A percentile compares a stretch with the other conserved stretches of the same genome.
Evolutionary conservation across 177 flowering plant genomes (phyloP).

Genomic region (Tripterygium wilfordii): DNA sequence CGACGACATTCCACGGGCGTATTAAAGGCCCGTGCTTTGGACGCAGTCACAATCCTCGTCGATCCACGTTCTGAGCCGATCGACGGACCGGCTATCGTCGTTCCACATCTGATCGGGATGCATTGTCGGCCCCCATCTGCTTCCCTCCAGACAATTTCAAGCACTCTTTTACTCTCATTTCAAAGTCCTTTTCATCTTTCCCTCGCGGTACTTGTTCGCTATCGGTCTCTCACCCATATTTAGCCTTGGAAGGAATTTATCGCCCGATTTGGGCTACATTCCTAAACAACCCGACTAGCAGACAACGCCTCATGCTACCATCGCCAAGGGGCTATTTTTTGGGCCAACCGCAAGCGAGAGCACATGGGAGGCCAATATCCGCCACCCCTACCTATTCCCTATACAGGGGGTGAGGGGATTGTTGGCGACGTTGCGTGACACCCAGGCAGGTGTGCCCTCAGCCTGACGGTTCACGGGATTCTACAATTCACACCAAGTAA

Average conservation of each 20-base stretch:
- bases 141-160: constrained; percentile 72
- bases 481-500: constrained; percentile 43
- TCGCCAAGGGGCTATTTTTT: no score
- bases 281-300: no score
- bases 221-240: constrained; percentile 53
- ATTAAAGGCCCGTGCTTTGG: background rate
- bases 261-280: no score
- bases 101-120: background rate
- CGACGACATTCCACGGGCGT: background rate
- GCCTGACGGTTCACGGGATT: constrained; percentile 47
- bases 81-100: background rate
- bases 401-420: no score
- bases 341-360: no score
- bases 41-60: background rate
- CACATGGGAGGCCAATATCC: no score
- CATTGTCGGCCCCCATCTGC: constrained; percentile 51
- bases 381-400: no score
- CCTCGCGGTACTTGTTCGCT: constrained; percentile 65
- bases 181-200: constrained; percentile 77
- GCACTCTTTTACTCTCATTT: constrained; percentile 72
- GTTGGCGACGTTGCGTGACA: no score
- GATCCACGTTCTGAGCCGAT: background rate
- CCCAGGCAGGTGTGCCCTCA: no score
- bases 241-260: constrained; percentile 30
- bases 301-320: no score